Conservation (phyloP, 1,284 basidiomycete species). For the Microbotryomycetes sp. region DNA sequence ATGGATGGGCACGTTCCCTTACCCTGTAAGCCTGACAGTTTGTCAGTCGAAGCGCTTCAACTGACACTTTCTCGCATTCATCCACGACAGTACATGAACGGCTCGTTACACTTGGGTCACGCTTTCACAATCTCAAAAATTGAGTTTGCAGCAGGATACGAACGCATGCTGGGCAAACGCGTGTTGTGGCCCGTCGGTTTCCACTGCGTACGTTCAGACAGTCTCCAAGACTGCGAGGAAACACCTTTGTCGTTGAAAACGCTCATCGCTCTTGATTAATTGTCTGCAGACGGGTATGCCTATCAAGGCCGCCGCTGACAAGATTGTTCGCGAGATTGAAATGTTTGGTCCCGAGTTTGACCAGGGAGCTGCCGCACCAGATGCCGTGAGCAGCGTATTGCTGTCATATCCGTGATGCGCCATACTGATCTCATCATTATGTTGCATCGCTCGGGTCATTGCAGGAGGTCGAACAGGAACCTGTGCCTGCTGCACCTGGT, state of each 20-base stretch:
- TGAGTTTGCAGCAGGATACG: constrained; percentile 92
- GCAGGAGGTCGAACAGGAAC: constrained; percentile 11
- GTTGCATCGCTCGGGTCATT: not conserved
- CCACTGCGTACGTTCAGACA: constrained; percentile 54
- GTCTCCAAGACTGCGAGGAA: not conserved
- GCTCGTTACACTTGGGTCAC: constrained; percentile 92
- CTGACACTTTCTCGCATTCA: constrained; percentile 6
- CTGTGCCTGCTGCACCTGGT: constrained; percentile 4
- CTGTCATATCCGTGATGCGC: constrained; percentile 42
- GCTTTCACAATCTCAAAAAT: constrained; percentile 98
- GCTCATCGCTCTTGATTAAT: too few species aligned
- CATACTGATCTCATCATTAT: too few species aligned
- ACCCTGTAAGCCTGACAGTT: constrained; percentile 47
- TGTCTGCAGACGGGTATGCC: constrained; percentile 25
- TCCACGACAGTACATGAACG: constrained; percentile 77
- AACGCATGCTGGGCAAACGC: constrained; percentile 90
- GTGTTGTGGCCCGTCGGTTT: constrained; percentile 93
- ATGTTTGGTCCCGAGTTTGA: constrained; percentile 90
- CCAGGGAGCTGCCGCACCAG: constrained; percentile 50
- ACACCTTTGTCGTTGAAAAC: too few species aligned
- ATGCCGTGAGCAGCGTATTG: constrained; percentile 48
- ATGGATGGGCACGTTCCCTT: constrained; percentile 95
- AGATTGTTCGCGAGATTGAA: constrained; percentile 94
- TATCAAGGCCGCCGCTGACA: constrained; percentile 81
- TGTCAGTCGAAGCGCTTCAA: not conserved